Evolutionary conservation across 768 basidiomycete species (phyloP), one percentile per base, ranked within the genome.

Genomic region (Russula brevipes): DNA sequence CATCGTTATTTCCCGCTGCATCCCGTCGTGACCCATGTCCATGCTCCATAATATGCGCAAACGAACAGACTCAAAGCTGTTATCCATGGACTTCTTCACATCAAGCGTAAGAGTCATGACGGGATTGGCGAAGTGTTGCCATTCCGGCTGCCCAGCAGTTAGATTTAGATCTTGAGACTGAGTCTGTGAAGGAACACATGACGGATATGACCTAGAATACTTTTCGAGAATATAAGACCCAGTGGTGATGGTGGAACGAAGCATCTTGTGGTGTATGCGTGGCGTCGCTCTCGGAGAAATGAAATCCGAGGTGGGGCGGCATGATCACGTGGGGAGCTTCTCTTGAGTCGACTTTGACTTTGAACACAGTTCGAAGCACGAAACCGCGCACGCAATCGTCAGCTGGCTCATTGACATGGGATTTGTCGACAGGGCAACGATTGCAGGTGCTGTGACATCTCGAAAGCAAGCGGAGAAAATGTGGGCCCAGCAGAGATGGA

Each of bases 91-190:
- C 33, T 79, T 76, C 70, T 79, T 85, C 39, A 79, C 76, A 70
- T 91, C 88, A 36, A 91, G 76, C 30, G 81, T 73, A 36, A 91
- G 79, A 44, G 76, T 80, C 61, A 91, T 81, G 54, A 79, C 72
- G 1, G 89, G 88, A 67, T 91, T 89, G 19, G 81, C 81, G 68
- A 85, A 90, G 70, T 91, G 89, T 69, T 89, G 86, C 89, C 89
- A 91, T 71, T 89, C 87, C 2, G 77, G 69, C 39, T 78, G 73
- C 17, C 70, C 54, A 66, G 70, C 35, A 59, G 54, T 47, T 19
- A 61, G 63, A 41, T 57, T 47, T 19, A 61, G 63, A 41, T 57
- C 64, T 63, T 44, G 69, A 39, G 64, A 47, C 33, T 58, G 63
- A n/a, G 63, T 67, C 33, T 16, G 65, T 16, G 17, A 24, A n/a